phyloP scores from a whole-genome alignment of 1,284 basidiomycete species.

The Cutaneotrichosporon arboriforme region DNA sequence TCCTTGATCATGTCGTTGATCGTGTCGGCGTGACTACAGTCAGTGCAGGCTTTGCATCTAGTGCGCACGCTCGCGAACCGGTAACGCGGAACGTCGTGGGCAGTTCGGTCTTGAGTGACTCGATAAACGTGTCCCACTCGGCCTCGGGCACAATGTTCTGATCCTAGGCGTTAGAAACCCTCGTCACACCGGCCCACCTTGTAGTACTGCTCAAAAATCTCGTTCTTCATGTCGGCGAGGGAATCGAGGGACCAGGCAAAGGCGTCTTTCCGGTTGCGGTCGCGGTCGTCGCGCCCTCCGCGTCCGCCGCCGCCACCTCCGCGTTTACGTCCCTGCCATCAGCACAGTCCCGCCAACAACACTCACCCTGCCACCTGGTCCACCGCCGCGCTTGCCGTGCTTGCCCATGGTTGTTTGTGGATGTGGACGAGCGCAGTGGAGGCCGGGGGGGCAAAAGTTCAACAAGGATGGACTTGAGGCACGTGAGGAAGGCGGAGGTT shows the following conservation, averaged over 20 bases:
- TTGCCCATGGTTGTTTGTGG: conserved; percentile 9
- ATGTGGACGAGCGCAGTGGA: neutral
- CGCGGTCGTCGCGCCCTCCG: neutral
- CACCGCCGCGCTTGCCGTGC: conserved; percentile 13
- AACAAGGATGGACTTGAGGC: neutral
- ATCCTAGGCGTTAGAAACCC: conserved; percentile 20
- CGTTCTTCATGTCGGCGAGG: conserved; percentile 55
- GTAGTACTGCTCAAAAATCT: conserved; percentile 70
- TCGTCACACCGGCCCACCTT: conserved; percentile 33
- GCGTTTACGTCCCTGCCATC: neutral
- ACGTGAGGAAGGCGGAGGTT: neutral
- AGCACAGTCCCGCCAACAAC: neutral
- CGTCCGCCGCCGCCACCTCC: neutral
- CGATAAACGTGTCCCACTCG: conserved; percentile 76
- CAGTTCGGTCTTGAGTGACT: conserved; percentile 63
- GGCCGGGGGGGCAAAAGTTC: conserved; percentile 4
- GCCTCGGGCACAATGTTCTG: conserved; percentile 47
- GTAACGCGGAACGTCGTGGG: conserved; percentile 95
- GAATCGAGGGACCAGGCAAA: neutral
- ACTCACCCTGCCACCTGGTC: neutral
- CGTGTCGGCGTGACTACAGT: conserved; percentile 60
- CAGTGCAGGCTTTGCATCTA: neutral
- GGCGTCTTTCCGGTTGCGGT: too few species aligned
- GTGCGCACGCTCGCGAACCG: conserved; percentile 70
- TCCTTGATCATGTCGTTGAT: conserved; percentile 69